Evolutionary conservation across 768 basidiomycete genomes (phyloP), one percentile per base, ranked within the genome.

Genomic region (Scleroderma citrinum): DNA sequence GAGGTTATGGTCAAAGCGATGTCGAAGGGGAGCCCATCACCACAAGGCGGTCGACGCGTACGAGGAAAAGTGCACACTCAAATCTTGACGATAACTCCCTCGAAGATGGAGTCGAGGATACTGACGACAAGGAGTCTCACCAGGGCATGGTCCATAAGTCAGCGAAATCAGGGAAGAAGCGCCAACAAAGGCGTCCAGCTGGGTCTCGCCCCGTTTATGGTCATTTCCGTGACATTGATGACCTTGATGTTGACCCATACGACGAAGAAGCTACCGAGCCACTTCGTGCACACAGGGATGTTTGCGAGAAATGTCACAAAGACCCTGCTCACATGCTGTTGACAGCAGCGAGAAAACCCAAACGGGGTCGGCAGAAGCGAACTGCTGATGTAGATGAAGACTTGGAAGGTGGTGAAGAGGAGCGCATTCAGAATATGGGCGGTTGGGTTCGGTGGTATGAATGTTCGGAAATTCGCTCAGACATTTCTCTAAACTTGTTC

Each of bases 401-500:
- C 44, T 48, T 55, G 3, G 59, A 65, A 10, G 80, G 77, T 17
- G 74, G 80, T 26, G 82, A 84, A 37, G 69, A 74, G 32, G 77
- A 80, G 32, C 70, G 67, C 42, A 66, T 81, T 10, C 66, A 53
- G 12, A 61, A 64, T 7, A 67, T 85, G 40, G 90, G 90, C 12
- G 90, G 90, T 23, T 93, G 90, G 90, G 80, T 92, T 54, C 76
- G 80, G 68, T 93, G 90, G 88, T 88, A 62, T 48, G 76, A 23
- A 68, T 38, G 29, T 44, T n/a, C n/a, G 32, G 0, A 1, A 1
- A 29, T 16, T 32, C 5, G 49, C 38, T 40, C 38, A 46, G 37
- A 29, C 35, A 16, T 32, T 51, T 36, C 42, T 62, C 42, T 62
- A 8, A 64, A 30, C 8, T 36, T 20, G 44, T 59, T 42, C 23